phyloP scores from a whole-genome alignment of 78 protist species.

The Dictyostelium brefeldianum region DNA sequence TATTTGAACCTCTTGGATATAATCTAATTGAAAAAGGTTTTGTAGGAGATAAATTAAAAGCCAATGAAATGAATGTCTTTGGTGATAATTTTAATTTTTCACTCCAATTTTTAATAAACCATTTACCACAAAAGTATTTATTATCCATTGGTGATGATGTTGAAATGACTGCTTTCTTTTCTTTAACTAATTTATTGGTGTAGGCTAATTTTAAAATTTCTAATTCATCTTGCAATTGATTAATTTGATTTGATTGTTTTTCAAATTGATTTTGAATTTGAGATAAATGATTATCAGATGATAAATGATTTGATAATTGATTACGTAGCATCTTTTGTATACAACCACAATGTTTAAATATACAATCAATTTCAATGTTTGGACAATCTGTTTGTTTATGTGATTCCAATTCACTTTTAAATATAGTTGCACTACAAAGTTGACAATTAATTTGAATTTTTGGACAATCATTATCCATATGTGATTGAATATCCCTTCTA shows the following conservation, averaged over 20 bases:
- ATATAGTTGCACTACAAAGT: neutral
- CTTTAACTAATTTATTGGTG: neutral
- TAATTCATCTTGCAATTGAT: neutral
- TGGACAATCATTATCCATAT: neutral
- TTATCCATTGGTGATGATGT: neutral
- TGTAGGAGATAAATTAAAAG: neutral
- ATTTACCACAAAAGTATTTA: neutral
- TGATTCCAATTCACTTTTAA: neutral
- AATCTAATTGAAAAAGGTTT: constrained; percentile 1
- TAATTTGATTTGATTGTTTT: neutral
- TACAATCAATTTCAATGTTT: neutral
- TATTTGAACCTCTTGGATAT: neutral
- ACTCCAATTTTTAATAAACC: constrained; percentile 12
- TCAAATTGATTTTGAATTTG: neutral
- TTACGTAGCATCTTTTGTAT: neutral
- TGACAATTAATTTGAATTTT: neutral
- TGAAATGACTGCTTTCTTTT: neutral
- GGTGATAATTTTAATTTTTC: neutral
- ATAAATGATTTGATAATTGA: neutral
- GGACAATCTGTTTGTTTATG: neutral
- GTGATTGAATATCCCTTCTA: neutral
- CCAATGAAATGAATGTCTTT: neutral
- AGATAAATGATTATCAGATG: neutral
- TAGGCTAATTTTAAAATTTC: neutral
- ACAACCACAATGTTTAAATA: neutral